phyloP scores from a whole-genome alignment of 306 rosid genomes.

The Prosopis cineraria region DNA sequence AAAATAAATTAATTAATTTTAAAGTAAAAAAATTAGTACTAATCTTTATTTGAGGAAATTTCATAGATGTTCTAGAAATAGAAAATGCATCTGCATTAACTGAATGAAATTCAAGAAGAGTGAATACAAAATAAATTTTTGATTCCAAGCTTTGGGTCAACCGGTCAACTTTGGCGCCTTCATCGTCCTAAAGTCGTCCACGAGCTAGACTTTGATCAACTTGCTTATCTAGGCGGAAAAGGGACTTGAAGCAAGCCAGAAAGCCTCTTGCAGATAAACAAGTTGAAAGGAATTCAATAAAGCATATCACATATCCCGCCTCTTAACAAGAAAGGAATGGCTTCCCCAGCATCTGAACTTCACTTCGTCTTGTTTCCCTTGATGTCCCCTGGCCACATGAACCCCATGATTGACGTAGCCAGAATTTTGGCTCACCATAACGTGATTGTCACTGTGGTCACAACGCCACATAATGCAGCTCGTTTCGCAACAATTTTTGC shows the following conservation, averaged over 20 bases:
- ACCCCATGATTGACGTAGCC: constrained; percentile 50
- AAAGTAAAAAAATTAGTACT: no score
- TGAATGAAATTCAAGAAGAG: no score
- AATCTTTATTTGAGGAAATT: no score
- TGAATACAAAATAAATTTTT: no score
- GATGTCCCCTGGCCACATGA: constrained; percentile 53
- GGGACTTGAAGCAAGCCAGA: background rate
- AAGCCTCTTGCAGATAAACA: background rate
- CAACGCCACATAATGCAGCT: constrained; percentile 47
- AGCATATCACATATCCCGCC: no score
- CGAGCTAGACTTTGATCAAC: background rate
- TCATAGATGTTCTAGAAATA: no score
- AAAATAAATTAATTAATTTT: no score
- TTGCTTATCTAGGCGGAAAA: background rate
- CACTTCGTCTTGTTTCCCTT: constrained; percentile 53
- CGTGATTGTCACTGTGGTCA: constrained; percentile 42
- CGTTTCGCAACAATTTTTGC: constrained; percentile 37
- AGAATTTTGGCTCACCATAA: constrained; percentile 37
- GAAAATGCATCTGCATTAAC: no score
- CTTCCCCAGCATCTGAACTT: constrained; percentile 29
- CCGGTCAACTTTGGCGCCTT: background rate
- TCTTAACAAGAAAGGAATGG: constrained; percentile 19
- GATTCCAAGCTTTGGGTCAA: background rate
- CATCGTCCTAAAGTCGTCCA: background rate
- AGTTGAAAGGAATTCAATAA: background rate